Conservation (phyloP, 495 filamentous ascomycete genomes). For the Xylaria nigripes region DNA sequence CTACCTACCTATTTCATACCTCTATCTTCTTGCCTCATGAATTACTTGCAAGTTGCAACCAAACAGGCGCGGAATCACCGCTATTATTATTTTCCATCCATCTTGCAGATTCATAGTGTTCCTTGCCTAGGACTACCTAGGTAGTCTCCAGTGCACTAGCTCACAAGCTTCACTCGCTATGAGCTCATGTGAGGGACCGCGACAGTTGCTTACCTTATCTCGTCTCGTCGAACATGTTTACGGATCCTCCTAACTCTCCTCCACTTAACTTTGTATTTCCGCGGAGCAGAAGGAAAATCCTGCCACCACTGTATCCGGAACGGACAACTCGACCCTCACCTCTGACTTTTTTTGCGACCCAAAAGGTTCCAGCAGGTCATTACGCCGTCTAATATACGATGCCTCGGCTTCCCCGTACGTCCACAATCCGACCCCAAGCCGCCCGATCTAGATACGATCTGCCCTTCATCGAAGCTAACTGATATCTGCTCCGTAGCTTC, state of each 20-base stretch:
- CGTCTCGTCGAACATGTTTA: conserved; percentile 28
- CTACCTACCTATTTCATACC: no score
- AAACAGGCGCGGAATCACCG: neutral
- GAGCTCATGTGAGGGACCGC: conserved; percentile 24
- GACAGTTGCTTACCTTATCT: conserved; percentile 14
- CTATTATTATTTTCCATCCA: neutral
- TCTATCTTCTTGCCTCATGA: neutral
- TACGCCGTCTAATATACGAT: conserved; percentile 42
- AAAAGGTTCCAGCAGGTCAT: neutral
- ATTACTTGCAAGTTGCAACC: neutral
- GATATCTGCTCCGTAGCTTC: conserved; percentile 52
- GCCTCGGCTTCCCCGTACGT: conserved; percentile 83
- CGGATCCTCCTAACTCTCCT: conserved; percentile 24
- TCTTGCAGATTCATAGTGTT: neutral
- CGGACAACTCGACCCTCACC: conserved; percentile 8
- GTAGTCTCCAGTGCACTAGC: neutral
- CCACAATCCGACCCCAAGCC: neutral
- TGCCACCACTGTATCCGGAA: neutral
- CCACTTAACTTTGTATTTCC: conserved; percentile 22
- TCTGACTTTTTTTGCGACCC: conserved; percentile 10
- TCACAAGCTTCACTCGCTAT: neutral
- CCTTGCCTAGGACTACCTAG: neutral
- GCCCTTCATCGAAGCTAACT: conserved; percentile 7
- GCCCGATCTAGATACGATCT: neutral
- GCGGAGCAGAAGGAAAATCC: conserved; percentile 27